A percentile compares a stretch with the other conserved stretches of the same genome.
These are phyloP conservation scores for Jackrogersella multiformis DNA, from an alignment of 495 filamentous ascomycete species.

Conservation along the genomic window DNA sequence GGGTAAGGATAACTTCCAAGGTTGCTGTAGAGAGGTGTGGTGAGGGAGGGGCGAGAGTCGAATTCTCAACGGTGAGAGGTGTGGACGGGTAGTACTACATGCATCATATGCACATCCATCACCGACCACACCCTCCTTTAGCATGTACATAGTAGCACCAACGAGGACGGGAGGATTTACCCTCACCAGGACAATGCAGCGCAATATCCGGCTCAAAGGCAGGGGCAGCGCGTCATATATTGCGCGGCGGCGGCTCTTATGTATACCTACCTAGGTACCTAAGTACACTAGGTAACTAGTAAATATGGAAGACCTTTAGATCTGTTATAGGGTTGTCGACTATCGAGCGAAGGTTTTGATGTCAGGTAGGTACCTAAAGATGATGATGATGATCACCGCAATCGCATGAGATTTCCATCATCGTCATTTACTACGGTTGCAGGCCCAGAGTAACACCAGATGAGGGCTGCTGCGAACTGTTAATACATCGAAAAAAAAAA, in stretches of 20 bases:
- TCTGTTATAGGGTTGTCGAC: not conserved
- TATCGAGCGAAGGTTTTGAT: not conserved
- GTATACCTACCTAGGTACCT: not conserved
- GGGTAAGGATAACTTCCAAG: conserved; percentile 48
- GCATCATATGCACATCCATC: conserved; percentile 40
- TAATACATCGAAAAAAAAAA: conserved; percentile 10
- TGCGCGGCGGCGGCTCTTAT: conserved; percentile 9
- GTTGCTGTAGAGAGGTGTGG: conserved; percentile 29
- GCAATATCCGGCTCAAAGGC: conserved; percentile 30
- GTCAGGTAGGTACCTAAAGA: not conserved
- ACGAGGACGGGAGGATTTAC: conserved; percentile 30
- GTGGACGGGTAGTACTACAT: conserved; percentile 35
- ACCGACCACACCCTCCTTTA: conserved; percentile 33
- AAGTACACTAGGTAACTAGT: not conserved
- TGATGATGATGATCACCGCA: not conserved
- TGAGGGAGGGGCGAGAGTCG: conserved; percentile 33
- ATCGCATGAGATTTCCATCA: conserved; percentile 8
- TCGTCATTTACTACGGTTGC: too few species aligned
- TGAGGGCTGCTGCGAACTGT: not conserved
- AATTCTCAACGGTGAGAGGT: conserved; percentile 41
- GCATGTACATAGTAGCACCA: conserved; percentile 33
- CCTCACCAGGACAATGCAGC: conserved; percentile 29
- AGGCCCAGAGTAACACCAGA: too few species aligned
- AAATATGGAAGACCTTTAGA: not conserved
- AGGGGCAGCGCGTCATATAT: conserved; percentile 16